phyloP scores from a whole-genome alignment of 169 alveolate species.

The Plasmodium vivax region DNA sequence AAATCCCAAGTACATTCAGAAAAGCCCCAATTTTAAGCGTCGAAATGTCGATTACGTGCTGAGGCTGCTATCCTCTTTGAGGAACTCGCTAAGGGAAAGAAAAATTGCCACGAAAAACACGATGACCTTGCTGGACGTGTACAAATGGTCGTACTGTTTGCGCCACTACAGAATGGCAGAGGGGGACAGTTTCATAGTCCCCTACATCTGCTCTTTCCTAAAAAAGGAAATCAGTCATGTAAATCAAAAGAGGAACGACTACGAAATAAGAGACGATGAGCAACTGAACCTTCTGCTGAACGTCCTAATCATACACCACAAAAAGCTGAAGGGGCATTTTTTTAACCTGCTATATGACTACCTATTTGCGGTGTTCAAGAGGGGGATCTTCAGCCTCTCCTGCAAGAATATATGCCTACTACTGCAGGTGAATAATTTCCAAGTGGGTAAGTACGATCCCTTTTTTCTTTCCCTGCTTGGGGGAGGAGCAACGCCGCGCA shows the following conservation, averaged over 20 bases:
- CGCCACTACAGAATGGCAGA: constrained; percentile 10
- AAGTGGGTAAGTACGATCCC: constrained; percentile 26
- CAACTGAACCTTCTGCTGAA: constrained; percentile 29
- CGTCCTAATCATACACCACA: constrained; percentile 1
- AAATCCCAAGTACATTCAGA: not conserved
- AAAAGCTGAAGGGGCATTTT: constrained; percentile 24
- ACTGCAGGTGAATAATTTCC: constrained; percentile 45
- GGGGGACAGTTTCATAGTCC: constrained; percentile 15
- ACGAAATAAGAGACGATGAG: constrained; percentile 10
- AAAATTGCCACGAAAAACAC: not conserved
- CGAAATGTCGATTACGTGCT: constrained; percentile 23
- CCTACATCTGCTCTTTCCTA: constrained; percentile 38
- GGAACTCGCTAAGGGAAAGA: not conserved
- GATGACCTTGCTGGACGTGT: constrained; percentile 12
- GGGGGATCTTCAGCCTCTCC: constrained; percentile 1
- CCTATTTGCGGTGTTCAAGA: constrained; percentile 30
- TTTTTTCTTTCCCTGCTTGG: constrained; percentile 29
- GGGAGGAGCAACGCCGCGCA: not conserved
- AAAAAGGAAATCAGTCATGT: constrained; percentile 39
- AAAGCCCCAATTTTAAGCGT: not conserved
- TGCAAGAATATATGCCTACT: constrained; percentile 43
- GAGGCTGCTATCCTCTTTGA: constrained; percentile 11
- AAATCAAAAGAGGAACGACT: not conserved
- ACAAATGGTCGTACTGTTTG: constrained; percentile 47
- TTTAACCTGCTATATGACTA: constrained; percentile 43